Conservation (phyloP, 768 basidiomycete genomes). For the Suillus decipiens region DNA sequence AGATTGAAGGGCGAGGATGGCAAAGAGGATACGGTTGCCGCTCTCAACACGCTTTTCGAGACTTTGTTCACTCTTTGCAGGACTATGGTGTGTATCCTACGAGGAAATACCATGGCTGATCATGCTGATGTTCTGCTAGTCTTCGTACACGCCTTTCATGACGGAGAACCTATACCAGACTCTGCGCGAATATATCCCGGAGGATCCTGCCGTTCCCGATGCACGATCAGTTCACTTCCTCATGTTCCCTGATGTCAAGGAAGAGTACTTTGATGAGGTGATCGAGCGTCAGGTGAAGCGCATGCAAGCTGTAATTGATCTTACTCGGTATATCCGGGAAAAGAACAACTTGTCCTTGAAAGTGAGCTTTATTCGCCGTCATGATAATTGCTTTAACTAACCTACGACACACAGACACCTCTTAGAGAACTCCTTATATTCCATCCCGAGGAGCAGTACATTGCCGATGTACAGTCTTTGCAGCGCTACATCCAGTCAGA, state of each 20-base stretch:
- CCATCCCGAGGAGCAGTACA: conserved; percentile 83
- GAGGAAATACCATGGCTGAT: background rate
- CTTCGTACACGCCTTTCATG: conserved; percentile 97
- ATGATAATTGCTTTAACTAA: conserved; percentile 6
- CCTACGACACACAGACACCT: conserved; percentile 61
- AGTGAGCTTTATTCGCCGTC: conserved; percentile 46
- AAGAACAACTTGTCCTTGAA: conserved; percentile 85
- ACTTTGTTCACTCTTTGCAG: conserved; percentile 90
- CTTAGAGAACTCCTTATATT: conserved; percentile 91
- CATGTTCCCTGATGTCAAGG: conserved; percentile 88
- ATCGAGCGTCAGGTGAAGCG: conserved; percentile 94
- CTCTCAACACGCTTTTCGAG: conserved; percentile 96
- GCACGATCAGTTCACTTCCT: conserved; percentile 95
- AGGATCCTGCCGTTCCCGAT: conserved; percentile 68
- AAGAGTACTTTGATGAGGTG: conserved; percentile 91
- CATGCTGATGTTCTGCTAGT: conserved; percentile 46
- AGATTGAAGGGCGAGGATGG: conserved; percentile 96
- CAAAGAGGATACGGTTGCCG: conserved; percentile 79
- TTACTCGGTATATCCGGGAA: conserved; percentile 88
- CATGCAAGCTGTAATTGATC: conserved; percentile 94
- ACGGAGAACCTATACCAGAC: conserved; percentile 97
- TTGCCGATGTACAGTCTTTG: conserved; percentile 82
- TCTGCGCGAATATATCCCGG: conserved; percentile 81
- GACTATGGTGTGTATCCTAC: conserved; percentile 73
- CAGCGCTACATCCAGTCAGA: conserved; percentile 91